Conservation (phyloP, 371 early-diverging fungal genomes). For the Mucor saturninus region DNA sequence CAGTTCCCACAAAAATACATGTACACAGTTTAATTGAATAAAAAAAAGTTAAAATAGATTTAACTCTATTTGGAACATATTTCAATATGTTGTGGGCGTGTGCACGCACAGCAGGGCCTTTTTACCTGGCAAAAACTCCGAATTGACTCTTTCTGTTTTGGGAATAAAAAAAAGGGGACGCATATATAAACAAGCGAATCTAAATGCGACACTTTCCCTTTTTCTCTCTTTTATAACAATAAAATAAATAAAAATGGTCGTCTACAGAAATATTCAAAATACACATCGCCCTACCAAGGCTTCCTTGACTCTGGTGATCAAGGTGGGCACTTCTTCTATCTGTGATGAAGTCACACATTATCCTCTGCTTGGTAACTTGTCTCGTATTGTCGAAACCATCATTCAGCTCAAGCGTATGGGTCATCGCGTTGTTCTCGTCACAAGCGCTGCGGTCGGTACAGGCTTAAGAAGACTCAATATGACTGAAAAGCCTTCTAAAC, state of each 20-base stretch:
- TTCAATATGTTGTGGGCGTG: constrained; percentile 6
- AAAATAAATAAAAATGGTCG: constrained; percentile 27
- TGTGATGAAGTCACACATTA: constrained; percentile 89
- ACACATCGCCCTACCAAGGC: constrained; percentile 48
- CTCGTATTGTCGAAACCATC: constrained; percentile 89
- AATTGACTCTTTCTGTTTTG: constrained; percentile 3
- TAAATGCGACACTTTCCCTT: background rate
- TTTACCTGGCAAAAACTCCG: constrained; percentile 16
- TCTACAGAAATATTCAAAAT: constrained; percentile 48
- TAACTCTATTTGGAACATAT: constrained; percentile 14
- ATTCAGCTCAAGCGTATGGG: constrained; percentile 76
- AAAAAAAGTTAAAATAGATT: background rate
- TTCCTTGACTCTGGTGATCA: constrained; percentile 81
- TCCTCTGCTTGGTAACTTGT: constrained; percentile 86
- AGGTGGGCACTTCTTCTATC: constrained; percentile 94
- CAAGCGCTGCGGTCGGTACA: constrained; percentile 92
- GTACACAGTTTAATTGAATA: no score
- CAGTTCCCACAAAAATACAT: background rate
- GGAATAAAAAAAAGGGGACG: constrained; percentile 17
- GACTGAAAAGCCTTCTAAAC: constrained; percentile 76
- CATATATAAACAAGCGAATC: constrained; percentile 7
- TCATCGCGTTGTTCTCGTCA: constrained; percentile 89
- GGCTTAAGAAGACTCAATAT: constrained; percentile 84
- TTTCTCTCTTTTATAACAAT: background rate
- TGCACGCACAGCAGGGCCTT: constrained; percentile 18